phyloP scores from a whole-genome alignment of 441 rosid genomes.

The Eruca vesicaria region DNA sequence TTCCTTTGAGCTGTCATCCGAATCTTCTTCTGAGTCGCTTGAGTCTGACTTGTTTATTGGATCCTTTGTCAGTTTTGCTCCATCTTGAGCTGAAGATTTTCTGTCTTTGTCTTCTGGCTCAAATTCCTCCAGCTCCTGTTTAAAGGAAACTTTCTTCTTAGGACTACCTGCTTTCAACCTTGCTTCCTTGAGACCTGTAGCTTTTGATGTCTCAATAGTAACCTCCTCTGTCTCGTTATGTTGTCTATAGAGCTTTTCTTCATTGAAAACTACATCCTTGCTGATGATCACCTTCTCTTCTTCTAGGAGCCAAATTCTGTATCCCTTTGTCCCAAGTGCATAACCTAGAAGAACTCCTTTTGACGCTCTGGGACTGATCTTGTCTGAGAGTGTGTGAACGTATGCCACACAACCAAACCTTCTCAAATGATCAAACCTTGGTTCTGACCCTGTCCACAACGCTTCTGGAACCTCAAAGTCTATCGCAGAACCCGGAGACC shows the following conservation, averaged over 20 bases:
- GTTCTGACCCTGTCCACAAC: background rate
- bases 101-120: background rate
- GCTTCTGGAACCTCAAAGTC: background rate
- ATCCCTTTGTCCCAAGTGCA: background rate
- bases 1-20: background rate
- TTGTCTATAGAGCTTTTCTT: background rate
- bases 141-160: background rate
- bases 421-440: background rate
- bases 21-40: background rate
- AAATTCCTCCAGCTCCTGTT: background rate
- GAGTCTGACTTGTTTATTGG: background rate
- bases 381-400: background rate
- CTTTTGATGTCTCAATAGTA: background rate
- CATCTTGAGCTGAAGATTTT: background rate
- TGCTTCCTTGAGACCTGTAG: too few relatives aligned
- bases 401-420: background rate
- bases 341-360: background rate
- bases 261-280: background rate
- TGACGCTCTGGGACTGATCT: background rate
- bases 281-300: background rate
- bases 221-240: background rate
- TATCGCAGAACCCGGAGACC: background rate
- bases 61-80: background rate
- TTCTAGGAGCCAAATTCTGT: background rate
- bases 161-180: background rate